A percentile compares a stretch with the other conserved stretches of the same genome.
These are phyloP conservation scores for Ustilago crameri DNA, from an alignment of 1,284 basidiomycete species.

Conservation along the genomic window DNA sequence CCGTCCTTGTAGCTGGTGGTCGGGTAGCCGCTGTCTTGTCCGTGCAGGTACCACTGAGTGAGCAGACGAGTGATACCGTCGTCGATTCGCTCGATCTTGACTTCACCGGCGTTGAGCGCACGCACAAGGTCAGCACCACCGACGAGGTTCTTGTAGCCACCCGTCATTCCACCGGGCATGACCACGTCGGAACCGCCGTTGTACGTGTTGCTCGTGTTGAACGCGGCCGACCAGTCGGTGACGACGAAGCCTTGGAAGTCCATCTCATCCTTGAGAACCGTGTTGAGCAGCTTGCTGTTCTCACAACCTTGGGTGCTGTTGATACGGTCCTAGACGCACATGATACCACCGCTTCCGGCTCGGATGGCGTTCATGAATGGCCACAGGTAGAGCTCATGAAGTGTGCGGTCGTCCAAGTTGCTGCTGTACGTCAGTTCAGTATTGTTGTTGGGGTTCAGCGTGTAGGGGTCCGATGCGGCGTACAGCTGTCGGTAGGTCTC, in stretches of 20 bases:
- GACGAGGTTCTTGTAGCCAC: constrained; percentile 31
- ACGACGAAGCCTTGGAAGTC: constrained; percentile 45
- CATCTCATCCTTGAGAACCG: constrained; percentile 45
- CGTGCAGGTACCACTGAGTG: constrained; percentile 34
- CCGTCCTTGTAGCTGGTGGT: constrained; percentile 43
- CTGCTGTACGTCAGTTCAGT: constrained; percentile 69
- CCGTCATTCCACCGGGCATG: constrained; percentile 36
- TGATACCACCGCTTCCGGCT: constrained; percentile 38
- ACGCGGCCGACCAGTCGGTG: constrained; percentile 42
- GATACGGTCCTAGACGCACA: constrained; percentile 38
- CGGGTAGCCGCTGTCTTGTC: constrained; percentile 33
- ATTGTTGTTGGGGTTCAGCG: constrained; percentile 45
- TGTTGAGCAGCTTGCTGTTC: constrained; percentile 33
- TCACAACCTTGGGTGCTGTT: constrained; percentile 26
- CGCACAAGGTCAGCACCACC: constrained; percentile 35
- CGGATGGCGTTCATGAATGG: constrained; percentile 48
- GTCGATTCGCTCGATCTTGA: constrained; percentile 44
- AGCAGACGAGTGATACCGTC: constrained; percentile 39
- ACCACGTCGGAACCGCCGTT: constrained; percentile 36
- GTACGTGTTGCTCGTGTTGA: constrained; percentile 40
- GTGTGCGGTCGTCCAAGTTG: constrained; percentile 41
- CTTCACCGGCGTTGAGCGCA: constrained; percentile 27
- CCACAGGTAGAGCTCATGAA: constrained; percentile 49
- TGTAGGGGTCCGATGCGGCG: constrained; percentile 35
- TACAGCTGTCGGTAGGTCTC: constrained; percentile 38